Conservation (phyloP, 78 protist species). For the Dictyostelium firmibasis region DNA sequence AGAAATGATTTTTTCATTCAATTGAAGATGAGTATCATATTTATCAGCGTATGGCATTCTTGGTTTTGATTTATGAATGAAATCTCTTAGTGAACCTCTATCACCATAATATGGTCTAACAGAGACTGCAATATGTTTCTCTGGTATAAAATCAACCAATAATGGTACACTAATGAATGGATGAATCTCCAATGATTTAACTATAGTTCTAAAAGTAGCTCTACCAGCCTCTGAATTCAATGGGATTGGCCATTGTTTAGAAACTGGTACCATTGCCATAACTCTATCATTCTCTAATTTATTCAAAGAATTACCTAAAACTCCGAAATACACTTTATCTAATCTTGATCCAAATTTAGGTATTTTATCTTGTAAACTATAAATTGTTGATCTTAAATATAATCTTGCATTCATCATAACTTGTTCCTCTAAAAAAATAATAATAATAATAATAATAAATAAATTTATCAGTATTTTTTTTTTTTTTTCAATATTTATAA, state of each 20-base stretch:
- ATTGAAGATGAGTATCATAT: constrained; percentile 18
- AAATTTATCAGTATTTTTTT: neutral
- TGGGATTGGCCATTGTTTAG: constrained; percentile 64
- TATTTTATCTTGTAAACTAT: constrained; percentile 29
- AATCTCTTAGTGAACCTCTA: constrained; percentile 64
- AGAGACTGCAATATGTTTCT: constrained; percentile 8
- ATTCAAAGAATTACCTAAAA: neutral
- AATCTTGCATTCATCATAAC: constrained; percentile 65
- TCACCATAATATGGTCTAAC: constrained; percentile 37
- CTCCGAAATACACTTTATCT: constrained; percentile 37
- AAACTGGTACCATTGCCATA: constrained; percentile 50
- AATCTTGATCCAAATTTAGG: constrained; percentile 36
- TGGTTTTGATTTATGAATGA: constrained; percentile 52
- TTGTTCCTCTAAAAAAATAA: constrained; percentile 4
- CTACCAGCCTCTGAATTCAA: constrained; percentile 28
- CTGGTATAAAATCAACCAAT: constrained; percentile 37
- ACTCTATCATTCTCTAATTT: constrained; percentile 32
- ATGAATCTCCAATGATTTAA: constrained; percentile 59
- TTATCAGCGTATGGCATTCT: constrained; percentile 22
- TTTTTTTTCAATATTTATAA: neutral
- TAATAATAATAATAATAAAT: neutral
- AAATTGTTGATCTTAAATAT: constrained; percentile 59
- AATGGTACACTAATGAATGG: constrained; percentile 68
- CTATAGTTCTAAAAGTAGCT: constrained; percentile 7
- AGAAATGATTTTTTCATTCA: constrained; percentile 35